Evolutionary conservation across 139 green algal species (phyloP).

Genomic region (Eudorina sp.): DNA sequence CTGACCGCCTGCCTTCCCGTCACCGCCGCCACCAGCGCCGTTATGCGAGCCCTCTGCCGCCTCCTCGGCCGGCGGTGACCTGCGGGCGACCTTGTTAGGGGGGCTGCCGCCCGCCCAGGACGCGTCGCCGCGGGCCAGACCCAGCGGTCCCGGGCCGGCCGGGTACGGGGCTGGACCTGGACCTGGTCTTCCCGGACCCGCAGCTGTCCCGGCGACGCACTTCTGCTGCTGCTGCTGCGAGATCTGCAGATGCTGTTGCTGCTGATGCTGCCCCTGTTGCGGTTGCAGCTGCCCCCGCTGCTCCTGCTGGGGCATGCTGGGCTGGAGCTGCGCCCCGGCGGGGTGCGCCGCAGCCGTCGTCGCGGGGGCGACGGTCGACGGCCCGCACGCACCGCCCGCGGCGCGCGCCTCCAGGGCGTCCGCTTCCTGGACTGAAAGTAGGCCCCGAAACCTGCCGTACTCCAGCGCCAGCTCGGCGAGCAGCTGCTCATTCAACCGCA

Average conservation of each 20-base stretch:
- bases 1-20: background rate
- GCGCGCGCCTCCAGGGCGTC: background rate
- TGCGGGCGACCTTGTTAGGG: conserved; percentile 4
- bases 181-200: background rate
- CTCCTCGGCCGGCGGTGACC: background rate
- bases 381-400: background rate
- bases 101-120: background rate
- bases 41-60: too few species aligned
- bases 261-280: background rate
- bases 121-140: background rate
- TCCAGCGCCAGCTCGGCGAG: conserved; percentile 42
- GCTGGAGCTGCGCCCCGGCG: background rate
- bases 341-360: background rate
- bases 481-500: conserved; percentile 53
- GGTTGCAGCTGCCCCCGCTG: background rate
- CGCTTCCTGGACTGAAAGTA: background rate
- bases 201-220: background rate
- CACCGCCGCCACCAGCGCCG: background rate
- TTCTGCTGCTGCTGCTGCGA: background rate
- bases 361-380: background rate
- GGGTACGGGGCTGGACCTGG: too few species aligned
- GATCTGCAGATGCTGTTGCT: background rate
- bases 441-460: conserved; percentile 20
- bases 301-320: background rate
- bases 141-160: background rate